phyloP scores from a whole-genome alignment of 2,329 filamentous ascomycete genomes.

The Aureobasidium subglaciale region DNA sequence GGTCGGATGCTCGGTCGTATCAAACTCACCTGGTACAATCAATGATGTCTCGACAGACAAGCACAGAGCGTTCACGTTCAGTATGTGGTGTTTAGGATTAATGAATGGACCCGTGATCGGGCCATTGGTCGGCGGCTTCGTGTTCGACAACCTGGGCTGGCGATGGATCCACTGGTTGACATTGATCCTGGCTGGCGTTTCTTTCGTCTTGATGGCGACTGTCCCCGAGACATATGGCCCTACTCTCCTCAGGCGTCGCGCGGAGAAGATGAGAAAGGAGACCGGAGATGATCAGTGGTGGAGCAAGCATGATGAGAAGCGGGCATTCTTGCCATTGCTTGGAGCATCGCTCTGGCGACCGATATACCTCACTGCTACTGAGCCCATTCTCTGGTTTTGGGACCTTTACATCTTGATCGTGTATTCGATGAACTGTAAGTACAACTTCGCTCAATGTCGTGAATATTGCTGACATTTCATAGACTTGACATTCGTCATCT shows the following conservation, averaged over 20 bases:
- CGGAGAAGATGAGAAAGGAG: constrained; percentile 53
- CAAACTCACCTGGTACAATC: constrained; percentile 68
- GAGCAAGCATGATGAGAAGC: constrained; percentile 65
- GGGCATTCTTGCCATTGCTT: constrained; percentile 33
- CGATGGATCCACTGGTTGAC: constrained; percentile 13
- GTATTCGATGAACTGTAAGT: constrained; percentile 40
- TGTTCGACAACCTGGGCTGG: constrained; percentile 8
- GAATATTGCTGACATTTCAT: not conserved
- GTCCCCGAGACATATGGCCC: constrained; percentile 52
- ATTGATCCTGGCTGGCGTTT: constrained; percentile 48
- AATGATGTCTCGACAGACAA: constrained; percentile 70
- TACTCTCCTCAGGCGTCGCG: constrained; percentile 51
- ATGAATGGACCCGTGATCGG: constrained; percentile 47
- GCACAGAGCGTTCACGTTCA: constrained; percentile 67
- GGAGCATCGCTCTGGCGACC: constrained; percentile 35
- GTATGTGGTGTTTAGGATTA: constrained; percentile 69
- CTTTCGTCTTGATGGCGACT: constrained; percentile 44
- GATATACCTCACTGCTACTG: constrained; percentile 35
- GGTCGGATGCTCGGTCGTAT: constrained; percentile 1
- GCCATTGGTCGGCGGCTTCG: constrained; percentile 12
- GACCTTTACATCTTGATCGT: constrained; percentile 44
- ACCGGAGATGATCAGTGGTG: constrained; percentile 64
- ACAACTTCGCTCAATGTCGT: constrained; percentile 14
- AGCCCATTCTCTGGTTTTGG: constrained; percentile 42
- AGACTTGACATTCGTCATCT: constrained; percentile 36